Base-by-base conservation (phyloP, 1,139 yeast genomes). In the Geotrichum australiense region DNA sequence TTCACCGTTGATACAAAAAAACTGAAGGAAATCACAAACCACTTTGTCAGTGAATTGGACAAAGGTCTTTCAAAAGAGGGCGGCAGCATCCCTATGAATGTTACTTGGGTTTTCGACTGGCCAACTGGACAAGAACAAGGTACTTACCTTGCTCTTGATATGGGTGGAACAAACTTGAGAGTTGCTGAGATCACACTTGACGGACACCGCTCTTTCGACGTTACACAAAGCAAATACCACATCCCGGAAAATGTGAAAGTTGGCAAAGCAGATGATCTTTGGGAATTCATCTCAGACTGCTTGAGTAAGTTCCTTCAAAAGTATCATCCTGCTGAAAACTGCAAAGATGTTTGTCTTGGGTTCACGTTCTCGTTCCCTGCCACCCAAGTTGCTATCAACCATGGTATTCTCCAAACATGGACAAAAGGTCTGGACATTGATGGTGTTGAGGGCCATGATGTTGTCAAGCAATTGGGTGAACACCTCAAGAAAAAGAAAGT, bases 351-450 rank as follows among this genome's bases (percentile, higher is more conserved):
- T 51, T 94, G 94, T 34, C 71, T 89, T 56, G 97, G 98, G 37
- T 91, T 91, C 74, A 91, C 98, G 18, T 91, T 91, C 70, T 82
- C 94, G 20, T 91, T 80, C 68, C 97, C 98, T 45, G 86, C 91
- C 49, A 71, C 87, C 35, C 98, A 91, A 68, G 63, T 69, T 51
- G 82, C 80, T 47, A 86, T 91, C 59, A 81, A 85, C 67, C 72
- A 76, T 54, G 98, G 97, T 60, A 64, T 84, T 45, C 74, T 91
- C 61, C 95, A 86, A 71, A 76, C 93, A 65, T 91, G 98, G 98
- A 91, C 98, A 49, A 91, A 91, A 70, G 98, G 98, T 51, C 91
- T 85, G 65, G 96, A 91, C 63, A 86, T 91, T 56, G 82, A 76
- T 45, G 87, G 82, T 48, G 96, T 91, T 42, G 98, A 91, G 69